A percentile compares a stretch with the other conserved stretches of the same genome.
Conservation (phyloP, 164 flowering plant genomes). For the Platanus orientalis region DNA sequence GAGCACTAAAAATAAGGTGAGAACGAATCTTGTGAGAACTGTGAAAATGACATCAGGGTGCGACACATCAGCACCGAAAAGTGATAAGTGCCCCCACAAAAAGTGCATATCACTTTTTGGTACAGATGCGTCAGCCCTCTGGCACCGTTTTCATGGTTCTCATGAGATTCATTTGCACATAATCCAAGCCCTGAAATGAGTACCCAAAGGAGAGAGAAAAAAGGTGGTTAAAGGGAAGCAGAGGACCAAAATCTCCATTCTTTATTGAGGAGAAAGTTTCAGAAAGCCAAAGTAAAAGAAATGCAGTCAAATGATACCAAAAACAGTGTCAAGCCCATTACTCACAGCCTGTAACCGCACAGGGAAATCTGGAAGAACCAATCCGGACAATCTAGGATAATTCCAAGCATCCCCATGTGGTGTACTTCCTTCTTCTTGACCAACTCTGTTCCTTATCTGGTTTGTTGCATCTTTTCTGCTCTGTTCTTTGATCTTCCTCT, state of each 20-base stretch:
- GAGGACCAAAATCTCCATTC: not conserved
- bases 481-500: slow-evolving; percentile 11
- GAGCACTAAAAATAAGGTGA: too few species aligned
- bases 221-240: not conserved
- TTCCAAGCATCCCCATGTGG: slow-evolving; percentile 63
- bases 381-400: slow-evolving; percentile 45
- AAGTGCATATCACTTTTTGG: too few species aligned
- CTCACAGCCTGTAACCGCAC: slow-evolving; percentile 61
- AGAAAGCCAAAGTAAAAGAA: not conserved
- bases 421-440: slow-evolving; percentile 16
- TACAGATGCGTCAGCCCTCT: too few species aligned
- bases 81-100: too few species aligned
- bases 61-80: too few species aligned
- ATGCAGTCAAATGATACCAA: slow-evolving; percentile 8
- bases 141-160: too few species aligned
- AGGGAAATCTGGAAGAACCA: slow-evolving; percentile 26
- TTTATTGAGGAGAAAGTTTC: not conserved
- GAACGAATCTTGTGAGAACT: too few species aligned
- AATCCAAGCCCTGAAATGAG: not conserved
- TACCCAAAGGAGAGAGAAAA: not conserved
- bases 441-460: not conserved
- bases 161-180: too few species aligned
- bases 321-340: slow-evolving; percentile 39
- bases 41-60: too few species aligned
- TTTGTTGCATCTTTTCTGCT: not conserved